A percentile compares a stretch with the other conserved stretches of the same genome.
These are phyloP conservation scores for Linum tenue DNA, from an alignment of 345 rosid species.

Conservation along the genomic window DNA sequence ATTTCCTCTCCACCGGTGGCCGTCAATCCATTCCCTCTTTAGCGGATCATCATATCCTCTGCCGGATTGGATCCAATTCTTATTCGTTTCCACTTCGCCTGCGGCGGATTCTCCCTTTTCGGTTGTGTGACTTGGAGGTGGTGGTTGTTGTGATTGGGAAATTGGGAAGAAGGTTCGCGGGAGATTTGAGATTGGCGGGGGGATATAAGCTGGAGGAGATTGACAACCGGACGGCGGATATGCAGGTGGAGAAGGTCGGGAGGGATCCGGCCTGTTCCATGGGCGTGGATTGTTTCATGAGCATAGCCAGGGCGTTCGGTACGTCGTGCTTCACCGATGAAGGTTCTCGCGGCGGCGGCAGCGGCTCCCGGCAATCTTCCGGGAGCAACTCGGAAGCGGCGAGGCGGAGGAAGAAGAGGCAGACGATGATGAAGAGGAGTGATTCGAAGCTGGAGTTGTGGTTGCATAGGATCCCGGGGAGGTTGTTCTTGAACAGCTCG, in stretches of 20 bases:
- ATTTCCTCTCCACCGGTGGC: neutral
- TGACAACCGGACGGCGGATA: neutral
- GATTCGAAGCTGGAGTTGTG: neutral
- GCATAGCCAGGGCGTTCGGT: neutral
- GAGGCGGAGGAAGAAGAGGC: neutral
- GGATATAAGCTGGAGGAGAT: neutral
- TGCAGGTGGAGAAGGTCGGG: neutral
- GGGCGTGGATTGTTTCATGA: neutral
- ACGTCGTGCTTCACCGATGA: neutral
- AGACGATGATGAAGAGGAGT: neutral
- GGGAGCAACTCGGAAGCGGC: neutral
- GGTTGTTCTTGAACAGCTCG: constrained; percentile 1
- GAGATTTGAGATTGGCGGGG: too few species aligned
- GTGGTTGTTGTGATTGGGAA: neutral
- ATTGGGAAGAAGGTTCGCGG: neutral
- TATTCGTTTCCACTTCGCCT: neutral
- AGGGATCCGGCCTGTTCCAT: constrained; percentile 1
- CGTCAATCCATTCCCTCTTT: neutral
- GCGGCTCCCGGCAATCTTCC: neutral
- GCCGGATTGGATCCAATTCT: neutral
- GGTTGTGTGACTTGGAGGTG: neutral
- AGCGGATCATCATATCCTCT: neutral
- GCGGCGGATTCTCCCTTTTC: neutral
- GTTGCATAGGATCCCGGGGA: constrained; percentile 3
- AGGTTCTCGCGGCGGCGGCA: neutral